Evolutionary conservation across 129 eudicot genomes (phyloP).

Genomic region (Centella asiatica): DNA sequence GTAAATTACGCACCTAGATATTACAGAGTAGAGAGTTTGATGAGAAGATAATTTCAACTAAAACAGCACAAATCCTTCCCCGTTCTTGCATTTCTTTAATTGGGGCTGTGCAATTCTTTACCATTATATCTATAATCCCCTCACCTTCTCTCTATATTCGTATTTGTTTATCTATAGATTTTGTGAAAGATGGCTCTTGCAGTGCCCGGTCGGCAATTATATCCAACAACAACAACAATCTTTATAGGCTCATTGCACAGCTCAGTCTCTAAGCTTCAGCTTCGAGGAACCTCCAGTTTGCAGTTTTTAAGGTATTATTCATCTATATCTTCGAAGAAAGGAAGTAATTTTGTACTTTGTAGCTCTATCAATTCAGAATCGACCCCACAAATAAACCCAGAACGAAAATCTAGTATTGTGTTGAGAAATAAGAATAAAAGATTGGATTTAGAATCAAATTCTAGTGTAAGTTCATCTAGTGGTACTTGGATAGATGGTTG

Average conservation of each 20-base stretch:
- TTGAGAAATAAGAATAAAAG: slow-evolving; percentile 24
- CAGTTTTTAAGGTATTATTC: slow-evolving; percentile 55
- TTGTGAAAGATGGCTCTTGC: slow-evolving; percentile 35
- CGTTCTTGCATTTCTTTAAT: neutral
- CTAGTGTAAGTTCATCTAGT: slow-evolving; percentile 17
- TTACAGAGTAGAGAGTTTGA: neutral
- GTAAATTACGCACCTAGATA: neutral
- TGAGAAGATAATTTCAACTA: slow-evolving; percentile 7
- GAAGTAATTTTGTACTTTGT: slow-evolving; percentile 25
- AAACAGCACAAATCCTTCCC: neutral
- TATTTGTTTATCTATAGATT: slow-evolving; percentile 1
- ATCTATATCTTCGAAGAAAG: slow-evolving; percentile 32
- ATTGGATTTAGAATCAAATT: slow-evolving; percentile 21
- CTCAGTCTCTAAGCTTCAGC: slow-evolving; percentile 54
- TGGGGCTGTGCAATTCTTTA: neutral
- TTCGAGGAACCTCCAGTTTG: slow-evolving; percentile 23
- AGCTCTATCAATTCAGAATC: slow-evolving; percentile 16
- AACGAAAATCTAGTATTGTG: slow-evolving; percentile 28
- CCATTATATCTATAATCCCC: neutral
- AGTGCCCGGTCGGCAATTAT: slow-evolving; percentile 38
- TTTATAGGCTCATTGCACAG: slow-evolving; percentile 52
- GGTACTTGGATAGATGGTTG: slow-evolving; percentile 70
- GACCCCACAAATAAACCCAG: slow-evolving; percentile 20
- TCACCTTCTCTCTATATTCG: neutral
- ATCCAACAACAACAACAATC: slow-evolving; percentile 22